phyloP scores from a whole-genome alignment of 108 stramenopile species.

The Cyclostephanos invisitatus region DNA sequence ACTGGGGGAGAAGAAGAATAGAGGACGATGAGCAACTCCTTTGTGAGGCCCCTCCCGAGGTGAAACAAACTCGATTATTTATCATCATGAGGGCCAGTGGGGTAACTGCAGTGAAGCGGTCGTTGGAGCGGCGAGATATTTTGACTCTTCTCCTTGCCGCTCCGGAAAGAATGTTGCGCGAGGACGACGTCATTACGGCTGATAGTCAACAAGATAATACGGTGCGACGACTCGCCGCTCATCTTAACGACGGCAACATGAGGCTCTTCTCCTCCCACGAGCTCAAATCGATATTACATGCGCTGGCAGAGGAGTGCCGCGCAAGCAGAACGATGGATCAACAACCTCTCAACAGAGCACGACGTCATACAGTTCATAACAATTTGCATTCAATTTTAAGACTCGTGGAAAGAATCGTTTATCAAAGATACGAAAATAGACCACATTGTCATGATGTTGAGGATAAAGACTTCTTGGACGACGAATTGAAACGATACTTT shows the following conservation, averaged over 20 bases:
- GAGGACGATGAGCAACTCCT: no score
- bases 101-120: conserved; percentile 4
- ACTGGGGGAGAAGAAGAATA: no score
- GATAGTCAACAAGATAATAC: neutral
- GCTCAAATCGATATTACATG: conserved; percentile 9
- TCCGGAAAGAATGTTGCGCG: conserved; percentile 10
- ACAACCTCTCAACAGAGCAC: conserved; percentile 22
- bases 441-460: neutral
- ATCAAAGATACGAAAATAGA: conserved; percentile 15
- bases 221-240: conserved; percentile 6
- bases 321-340: neutral
- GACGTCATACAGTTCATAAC: conserved; percentile 16
- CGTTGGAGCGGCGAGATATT: conserved; percentile 13
- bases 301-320: conserved; percentile 20
- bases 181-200: neutral
- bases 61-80: neutral
- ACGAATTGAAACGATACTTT: conserved; percentile 28
- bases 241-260: neutral
- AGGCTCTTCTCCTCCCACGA: conserved; percentile 10
- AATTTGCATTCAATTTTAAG: conserved; percentile 35
- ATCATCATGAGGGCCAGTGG: neutral
- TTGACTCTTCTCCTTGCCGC: conserved; percentile 3
- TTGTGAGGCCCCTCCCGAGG: no score
- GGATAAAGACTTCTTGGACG: conserved; percentile 14
- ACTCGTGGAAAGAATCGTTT: conserved; percentile 26